Evolutionary conservation across 306 rosid genomes (phyloP).

Genomic region (Lithocarpus polystachyus): DNA sequence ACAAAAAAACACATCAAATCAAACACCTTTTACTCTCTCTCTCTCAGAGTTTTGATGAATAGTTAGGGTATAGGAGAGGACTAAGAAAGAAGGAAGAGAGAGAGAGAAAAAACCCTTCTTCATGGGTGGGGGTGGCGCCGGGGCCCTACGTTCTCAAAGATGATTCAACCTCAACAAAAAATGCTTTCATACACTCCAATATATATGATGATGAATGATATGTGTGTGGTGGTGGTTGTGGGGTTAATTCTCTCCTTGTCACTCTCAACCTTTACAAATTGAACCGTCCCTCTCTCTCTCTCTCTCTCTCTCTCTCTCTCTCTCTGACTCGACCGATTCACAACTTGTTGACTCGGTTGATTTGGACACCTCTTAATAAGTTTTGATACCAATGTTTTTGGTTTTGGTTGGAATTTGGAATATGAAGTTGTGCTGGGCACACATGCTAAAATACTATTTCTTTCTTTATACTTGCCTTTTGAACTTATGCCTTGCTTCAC

Average conservation of each 20-base stretch:
- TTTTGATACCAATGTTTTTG: too few species aligned
- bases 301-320: background rate
- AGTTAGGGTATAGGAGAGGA: background rate
- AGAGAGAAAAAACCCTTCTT: background rate
- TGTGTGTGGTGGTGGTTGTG: constrained; percentile 45
- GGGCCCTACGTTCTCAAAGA: constrained; percentile 15
- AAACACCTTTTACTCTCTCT: constrained; percentile 31
- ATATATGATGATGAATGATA: constrained; percentile 17
- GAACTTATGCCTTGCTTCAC: too few species aligned
- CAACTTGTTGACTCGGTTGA: too few species aligned
- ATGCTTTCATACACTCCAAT: constrained; percentile 19
- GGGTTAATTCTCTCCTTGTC: constrained; percentile 25
- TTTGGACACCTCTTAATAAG: too few species aligned
- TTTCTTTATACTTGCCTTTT: background rate
- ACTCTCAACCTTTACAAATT: constrained; percentile 33
- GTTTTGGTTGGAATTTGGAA: background rate
- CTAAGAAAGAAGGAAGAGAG: constrained; percentile 19
- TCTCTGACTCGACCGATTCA: background rate
- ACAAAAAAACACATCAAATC: constrained; percentile 70
- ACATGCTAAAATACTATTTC: background rate
- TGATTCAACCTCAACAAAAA: constrained; percentile 10
- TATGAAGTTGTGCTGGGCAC: background rate
- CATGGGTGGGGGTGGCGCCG: too few species aligned
- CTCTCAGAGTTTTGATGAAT: background rate
- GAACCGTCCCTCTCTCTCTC: constrained; percentile 3